Evolutionary conservation across 345 rosid genomes (phyloP).

Genomic region (Diplotaxis tenuifolia): DNA sequence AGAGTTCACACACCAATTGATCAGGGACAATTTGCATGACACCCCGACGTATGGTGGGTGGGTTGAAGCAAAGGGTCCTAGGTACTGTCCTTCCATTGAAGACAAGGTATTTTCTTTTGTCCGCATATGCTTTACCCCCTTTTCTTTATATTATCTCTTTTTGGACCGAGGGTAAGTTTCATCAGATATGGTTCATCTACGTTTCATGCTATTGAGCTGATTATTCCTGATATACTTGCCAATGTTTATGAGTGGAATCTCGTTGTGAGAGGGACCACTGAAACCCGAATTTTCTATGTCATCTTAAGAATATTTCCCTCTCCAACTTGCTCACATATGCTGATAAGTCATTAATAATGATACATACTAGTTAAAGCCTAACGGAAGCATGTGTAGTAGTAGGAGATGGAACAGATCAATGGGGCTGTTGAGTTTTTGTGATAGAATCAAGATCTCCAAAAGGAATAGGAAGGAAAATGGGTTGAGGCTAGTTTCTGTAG

Average conservation of each 20-base stretch:
- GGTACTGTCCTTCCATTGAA: constrained; percentile 98
- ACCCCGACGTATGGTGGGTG: constrained; percentile 99
- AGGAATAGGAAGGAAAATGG: not conserved
- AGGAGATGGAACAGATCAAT: constrained; percentile 7
- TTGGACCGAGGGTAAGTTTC: constrained; percentile 2
- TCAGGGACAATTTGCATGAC: constrained; percentile 87
- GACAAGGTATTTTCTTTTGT: constrained; percentile 62
- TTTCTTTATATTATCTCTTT: constrained; percentile 10
- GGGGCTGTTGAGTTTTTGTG: not conserved
- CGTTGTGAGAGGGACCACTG: not conserved
- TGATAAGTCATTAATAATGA: not conserved
- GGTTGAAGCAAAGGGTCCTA: constrained; percentile 98
- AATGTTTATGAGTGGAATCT: constrained; percentile 18
- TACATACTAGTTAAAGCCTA: constrained; percentile 4
- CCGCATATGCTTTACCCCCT: not conserved
- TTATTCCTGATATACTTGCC: constrained; percentile 3
- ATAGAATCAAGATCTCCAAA: not conserved
- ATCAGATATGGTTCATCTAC: not conserved
- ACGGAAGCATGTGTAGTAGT: constrained; percentile 1
- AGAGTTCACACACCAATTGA: constrained; percentile 76
- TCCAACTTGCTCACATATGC: constrained; percentile 1
- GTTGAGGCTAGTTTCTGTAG: not conserved
- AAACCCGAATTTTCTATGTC: constrained; percentile 17
- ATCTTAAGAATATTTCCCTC: not conserved
- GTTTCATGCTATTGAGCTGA: constrained; percentile 7